Conservation (phyloP, 805 yeast genomes). For the Cyberlindnera suaveolens region DNA sequence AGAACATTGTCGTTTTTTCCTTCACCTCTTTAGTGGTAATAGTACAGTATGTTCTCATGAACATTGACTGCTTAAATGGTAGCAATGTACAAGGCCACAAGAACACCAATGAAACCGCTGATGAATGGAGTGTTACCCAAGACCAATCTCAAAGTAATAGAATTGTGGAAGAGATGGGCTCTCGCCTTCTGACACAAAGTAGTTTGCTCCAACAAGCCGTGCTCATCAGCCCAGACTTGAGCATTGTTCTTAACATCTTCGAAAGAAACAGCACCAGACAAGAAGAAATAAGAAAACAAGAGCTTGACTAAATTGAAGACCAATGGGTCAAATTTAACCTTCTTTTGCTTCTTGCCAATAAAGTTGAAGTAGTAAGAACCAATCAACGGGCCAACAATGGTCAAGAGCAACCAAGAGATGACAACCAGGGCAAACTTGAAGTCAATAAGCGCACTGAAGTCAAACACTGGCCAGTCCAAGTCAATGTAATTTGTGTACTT, state of each 20-base stretch:
- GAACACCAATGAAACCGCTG: slow-evolving; percentile 22
- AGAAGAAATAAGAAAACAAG: slow-evolving; percentile 33
- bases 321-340: slow-evolving; percentile 47
- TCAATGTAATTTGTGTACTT: slow-evolving; percentile 14
- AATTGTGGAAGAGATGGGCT: slow-evolving; percentile 20
- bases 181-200: slow-evolving; percentile 10
- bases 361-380: slow-evolving; percentile 27
- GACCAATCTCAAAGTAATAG: slow-evolving; percentile 22
- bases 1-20: too few relatives aligned
- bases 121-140: slow-evolving; percentile 30
- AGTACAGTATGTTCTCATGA: neutral
- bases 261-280: slow-evolving; percentile 21
- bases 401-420: slow-evolving; percentile 20
- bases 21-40: too few relatives aligned
- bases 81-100: slow-evolving; percentile 30
- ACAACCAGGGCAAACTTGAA: slow-evolving; percentile 16
- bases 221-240: slow-evolving; percentile 24
- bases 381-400: slow-evolving; percentile 19
- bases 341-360: slow-evolving; percentile 21
- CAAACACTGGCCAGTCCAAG: slow-evolving; percentile 12
- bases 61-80: slow-evolving; percentile 5
- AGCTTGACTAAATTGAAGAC: slow-evolving; percentile 43
- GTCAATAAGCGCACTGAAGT: slow-evolving; percentile 16
- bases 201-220: slow-evolving; percentile 17
- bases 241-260: slow-evolving; percentile 24